Conservation (phyloP, 305 asterid genomes). For the Plantago coronopus region DNA sequence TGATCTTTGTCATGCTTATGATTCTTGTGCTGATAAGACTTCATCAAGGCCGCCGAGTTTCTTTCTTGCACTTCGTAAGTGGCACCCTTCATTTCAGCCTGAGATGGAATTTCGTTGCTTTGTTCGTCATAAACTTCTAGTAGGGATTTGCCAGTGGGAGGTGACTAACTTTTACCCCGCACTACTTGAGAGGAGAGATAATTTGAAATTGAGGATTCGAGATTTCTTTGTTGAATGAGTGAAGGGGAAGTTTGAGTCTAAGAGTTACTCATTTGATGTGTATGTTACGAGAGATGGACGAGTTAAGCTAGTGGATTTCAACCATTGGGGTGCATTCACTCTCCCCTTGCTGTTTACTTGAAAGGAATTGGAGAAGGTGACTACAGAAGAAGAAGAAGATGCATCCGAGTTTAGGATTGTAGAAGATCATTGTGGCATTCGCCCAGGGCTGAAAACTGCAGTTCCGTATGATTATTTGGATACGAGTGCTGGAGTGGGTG, state of each 20-base stretch:
- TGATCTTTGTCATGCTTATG: conserved; percentile 81
- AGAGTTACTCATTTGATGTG: conserved; percentile 65
- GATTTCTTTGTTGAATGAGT: conserved; percentile 42
- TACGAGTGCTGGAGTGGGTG: conserved; percentile 80
- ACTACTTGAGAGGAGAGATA: conserved; percentile 43
- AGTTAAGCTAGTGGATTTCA: conserved; percentile 82
- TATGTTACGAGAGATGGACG: conserved; percentile 58
- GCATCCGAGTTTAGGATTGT: conserved; percentile 55
- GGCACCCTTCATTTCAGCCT: conserved; percentile 66
- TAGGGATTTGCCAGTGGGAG: conserved; percentile 81
- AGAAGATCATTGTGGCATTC: conserved; percentile 58
- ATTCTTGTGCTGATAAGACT: conserved; percentile 54
- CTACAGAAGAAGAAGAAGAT: conserved; percentile 26
- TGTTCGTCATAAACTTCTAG: conserved; percentile 37
- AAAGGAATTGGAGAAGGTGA: conserved; percentile 65
- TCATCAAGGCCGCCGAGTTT: conserved; percentile 59
- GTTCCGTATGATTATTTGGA: conserved; percentile 85
- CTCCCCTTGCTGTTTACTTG: conserved; percentile 66
- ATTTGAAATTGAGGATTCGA: conserved; percentile 31
- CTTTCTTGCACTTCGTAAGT: conserved; percentile 78
- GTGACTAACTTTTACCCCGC: conserved; percentile 77
- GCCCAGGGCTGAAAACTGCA: conserved; percentile 80
- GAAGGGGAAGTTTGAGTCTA: conserved; percentile 45
- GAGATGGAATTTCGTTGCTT: conserved; percentile 96
- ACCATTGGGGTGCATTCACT: conserved; percentile 85